Evolutionary conservation across 2,329 filamentous ascomycete species (phyloP), one percentile per base, ranked within the genome.

Genomic region (Tolypocladium capitatum): DNA sequence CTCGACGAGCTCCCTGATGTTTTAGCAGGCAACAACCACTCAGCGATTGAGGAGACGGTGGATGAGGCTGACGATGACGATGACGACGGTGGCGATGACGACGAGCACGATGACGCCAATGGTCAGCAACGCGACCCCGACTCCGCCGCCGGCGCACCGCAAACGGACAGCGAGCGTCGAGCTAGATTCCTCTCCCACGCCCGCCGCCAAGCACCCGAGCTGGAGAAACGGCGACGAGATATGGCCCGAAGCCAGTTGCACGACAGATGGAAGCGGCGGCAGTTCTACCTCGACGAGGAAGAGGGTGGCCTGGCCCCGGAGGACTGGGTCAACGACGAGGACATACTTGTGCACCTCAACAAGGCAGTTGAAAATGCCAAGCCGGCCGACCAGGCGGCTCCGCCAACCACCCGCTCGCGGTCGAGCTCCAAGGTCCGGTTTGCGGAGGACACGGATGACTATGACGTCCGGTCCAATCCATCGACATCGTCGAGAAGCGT

Each of bases 201-300:
- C 32, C 66, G 64, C n/a, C 64, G 60, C 9, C 53, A 63, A 34
- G 63, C 59, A 1, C 62, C 64, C 2, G 65, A 63, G 44, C 60
- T 67, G 47, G 65, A 70, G 38, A 69, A 66, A 49, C 60, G 66
- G 18, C 61, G 66, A 27, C 61, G 66, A 28, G 62, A 66, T 7
- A 65, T 68, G 64, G 74, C 75, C 1, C 68, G 76, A 14, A 68
- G 66, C 35, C 71, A 73, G 53, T 69, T 87, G 33, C 74, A 83
- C 55, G 79, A 90, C 47, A 75, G 86, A 45, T 92, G 86, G 86
- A 78, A 77, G 56, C 75, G 84, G 49, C 75, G 87, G 42, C 79
- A 83, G 35, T 94, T 92, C 56, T 94, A 92, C 57, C 75, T 88
- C 1, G 87, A 94, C 49, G 84, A 89, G 63, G 88, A 94, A 67